phyloP scores from a whole-genome alignment of 2,329 filamentous ascomycete genomes.

The Lasiodiplodia theobromae region DNA sequence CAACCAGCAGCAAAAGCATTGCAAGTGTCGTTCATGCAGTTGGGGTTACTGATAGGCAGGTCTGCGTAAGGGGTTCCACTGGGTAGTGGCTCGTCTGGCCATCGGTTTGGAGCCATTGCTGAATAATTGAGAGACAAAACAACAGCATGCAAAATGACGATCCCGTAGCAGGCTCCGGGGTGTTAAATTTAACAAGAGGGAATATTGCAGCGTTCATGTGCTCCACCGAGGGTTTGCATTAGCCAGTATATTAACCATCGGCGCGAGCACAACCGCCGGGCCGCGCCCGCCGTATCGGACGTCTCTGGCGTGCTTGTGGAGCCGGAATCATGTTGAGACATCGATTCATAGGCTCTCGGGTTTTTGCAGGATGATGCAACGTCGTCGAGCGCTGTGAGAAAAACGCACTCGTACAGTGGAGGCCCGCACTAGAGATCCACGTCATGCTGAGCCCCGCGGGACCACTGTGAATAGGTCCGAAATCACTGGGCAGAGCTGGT shows the following conservation, averaged over 20 bases:
- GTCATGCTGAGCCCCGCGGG: background rate
- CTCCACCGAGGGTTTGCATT: background rate
- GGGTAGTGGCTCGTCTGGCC: conserved; percentile 30
- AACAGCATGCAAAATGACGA: background rate
- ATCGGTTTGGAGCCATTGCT: conserved; percentile 28
- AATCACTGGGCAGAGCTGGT: background rate
- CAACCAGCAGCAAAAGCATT: conserved; percentile 33
- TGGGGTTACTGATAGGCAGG: conserved; percentile 33
- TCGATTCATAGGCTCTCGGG: background rate
- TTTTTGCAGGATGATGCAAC: background rate
- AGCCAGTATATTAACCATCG: background rate
- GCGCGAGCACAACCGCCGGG: background rate
- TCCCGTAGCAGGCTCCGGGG: background rate
- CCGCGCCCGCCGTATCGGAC: background rate
- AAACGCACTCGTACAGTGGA: background rate
- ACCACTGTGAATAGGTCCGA: background rate
- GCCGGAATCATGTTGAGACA: background rate
- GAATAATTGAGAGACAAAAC: background rate
- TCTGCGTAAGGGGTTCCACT: conserved; percentile 28
- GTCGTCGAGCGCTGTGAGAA: background rate
- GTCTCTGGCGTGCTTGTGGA: background rate
- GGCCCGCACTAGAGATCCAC: background rate
- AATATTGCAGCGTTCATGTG: background rate
- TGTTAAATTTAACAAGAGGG: background rate
- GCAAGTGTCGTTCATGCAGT: conserved; percentile 32